Evolutionary conservation across 352 stramenopile genomes (phyloP).

Genomic region (Globisporangium takayamanum): DNA sequence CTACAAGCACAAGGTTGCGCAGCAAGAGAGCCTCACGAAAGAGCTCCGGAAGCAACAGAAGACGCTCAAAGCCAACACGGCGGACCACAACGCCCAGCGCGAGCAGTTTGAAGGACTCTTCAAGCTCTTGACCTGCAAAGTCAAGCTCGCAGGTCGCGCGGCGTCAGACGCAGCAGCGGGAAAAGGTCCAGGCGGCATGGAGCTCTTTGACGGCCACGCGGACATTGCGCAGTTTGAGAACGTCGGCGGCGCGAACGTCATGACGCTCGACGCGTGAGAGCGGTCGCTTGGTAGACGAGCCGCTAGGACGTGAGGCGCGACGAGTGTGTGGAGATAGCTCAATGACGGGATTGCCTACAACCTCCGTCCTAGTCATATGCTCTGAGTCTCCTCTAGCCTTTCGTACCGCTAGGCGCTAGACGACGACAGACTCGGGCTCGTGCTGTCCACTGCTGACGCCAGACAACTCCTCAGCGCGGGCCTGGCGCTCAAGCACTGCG

Average conservation of each 20-base stretch:
- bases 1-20: slow-evolving; percentile 88
- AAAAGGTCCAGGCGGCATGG: slow-evolving; percentile 15
- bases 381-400: background rate
- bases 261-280: slow-evolving; percentile 63
- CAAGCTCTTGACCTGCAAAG: slow-evolving; percentile 74
- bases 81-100: slow-evolving; percentile 69
- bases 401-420: background rate
- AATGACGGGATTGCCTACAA: background rate
- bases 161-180: slow-evolving; percentile 12
- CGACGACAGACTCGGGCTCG: slow-evolving; percentile 12
- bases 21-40: slow-evolving; percentile 88
- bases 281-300: no score
- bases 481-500: slow-evolving; percentile 36
- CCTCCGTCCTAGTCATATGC: background rate
- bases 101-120: slow-evolving; percentile 83
- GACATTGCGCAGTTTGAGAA: slow-evolving; percentile 76
- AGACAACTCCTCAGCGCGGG: slow-evolving; percentile 22
- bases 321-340: background rate
- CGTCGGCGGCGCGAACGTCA: slow-evolving; percentile 76
- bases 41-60: slow-evolving; percentile 89
- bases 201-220: slow-evolving; percentile 53
- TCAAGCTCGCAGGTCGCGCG: slow-evolving; percentile 36
- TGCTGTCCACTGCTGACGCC: background rate
- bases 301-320: background rate
- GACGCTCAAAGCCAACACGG: slow-evolving; percentile 76